Evolutionary conservation across 2,329 filamentous ascomycete genomes (phyloP).

Genomic region (Didymosphaeria variabile): DNA sequence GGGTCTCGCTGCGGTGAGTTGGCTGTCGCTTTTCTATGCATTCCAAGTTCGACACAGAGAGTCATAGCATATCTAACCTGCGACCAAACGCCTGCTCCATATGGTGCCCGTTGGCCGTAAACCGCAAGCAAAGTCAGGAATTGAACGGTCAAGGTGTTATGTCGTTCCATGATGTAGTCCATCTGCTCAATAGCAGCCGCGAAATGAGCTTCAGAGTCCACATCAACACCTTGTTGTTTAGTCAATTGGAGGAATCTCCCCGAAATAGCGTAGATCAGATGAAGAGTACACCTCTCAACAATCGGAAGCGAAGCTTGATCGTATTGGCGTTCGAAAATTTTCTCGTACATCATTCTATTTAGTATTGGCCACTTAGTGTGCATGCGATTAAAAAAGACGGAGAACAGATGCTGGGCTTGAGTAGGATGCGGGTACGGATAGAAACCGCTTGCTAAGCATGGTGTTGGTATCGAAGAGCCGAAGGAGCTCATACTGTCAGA

Average conservation of each 20-base stretch:
- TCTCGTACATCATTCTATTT: conserved; percentile 34
- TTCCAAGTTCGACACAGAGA: conserved; percentile 38
- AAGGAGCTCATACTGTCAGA: conserved; percentile 21
- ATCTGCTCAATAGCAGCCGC: conserved; percentile 34
- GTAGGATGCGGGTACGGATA: conserved; percentile 23
- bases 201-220: conserved; percentile 38
- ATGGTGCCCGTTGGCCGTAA: conserved; percentile 38
- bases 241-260: conserved; percentile 38
- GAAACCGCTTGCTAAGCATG: neutral
- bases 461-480: conserved; percentile 15
- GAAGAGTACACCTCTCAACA: conserved; percentile 32
- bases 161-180: conserved; percentile 35
- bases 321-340: conserved; percentile 32
- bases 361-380: conserved; percentile 39
- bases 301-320: conserved; percentile 28
- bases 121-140: conserved; percentile 37
- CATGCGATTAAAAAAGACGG: conserved; percentile 37
- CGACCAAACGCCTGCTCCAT: conserved; percentile 39
- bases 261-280: conserved; percentile 40
- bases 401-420: conserved; percentile 32
- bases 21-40: conserved; percentile 37
- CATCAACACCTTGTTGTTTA: conserved; percentile 30
- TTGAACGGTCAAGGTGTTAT: conserved; percentile 37
- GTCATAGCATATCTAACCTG: conserved; percentile 39
- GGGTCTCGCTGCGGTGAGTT: conserved; percentile 20